These are phyloP conservation scores for Coemansia sp. DNA, from an alignment of 192 early-diverging fungal species.

Conservation along the genomic window DNA sequence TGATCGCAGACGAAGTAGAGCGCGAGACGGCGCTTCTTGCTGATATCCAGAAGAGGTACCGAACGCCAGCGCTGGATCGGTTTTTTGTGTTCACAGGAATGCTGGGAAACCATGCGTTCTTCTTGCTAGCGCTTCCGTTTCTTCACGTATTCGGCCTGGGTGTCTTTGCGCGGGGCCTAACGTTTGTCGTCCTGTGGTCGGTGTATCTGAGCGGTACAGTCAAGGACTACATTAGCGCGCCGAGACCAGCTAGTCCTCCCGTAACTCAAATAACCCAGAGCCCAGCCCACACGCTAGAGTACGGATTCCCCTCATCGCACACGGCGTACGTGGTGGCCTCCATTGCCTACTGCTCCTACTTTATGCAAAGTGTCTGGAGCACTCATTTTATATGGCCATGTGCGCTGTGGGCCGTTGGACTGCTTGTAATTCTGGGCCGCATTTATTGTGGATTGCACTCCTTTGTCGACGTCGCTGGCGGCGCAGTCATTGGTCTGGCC, in stretches of 20 bases:
- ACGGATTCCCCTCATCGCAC: constrained; percentile 91
- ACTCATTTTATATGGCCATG: constrained; percentile 36
- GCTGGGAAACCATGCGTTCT: constrained; percentile 87
- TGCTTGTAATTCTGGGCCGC: constrained; percentile 67
- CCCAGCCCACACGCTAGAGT: constrained; percentile 70
- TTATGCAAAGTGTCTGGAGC: constrained; percentile 33
- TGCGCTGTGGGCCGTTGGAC: constrained; percentile 50
- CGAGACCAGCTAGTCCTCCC: constrained; percentile 79
- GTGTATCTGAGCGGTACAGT: constrained; percentile 47
- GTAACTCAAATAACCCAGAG: constrained; percentile 70
- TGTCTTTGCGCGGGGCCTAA: constrained; percentile 56
- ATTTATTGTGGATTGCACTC: constrained; percentile 90
- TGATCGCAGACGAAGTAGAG: constrained; percentile 36
- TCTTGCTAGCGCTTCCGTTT: constrained; percentile 75
- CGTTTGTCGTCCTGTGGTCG: constrained; percentile 49
- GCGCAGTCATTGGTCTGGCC: constrained; percentile 60
- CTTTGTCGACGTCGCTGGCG: constrained; percentile 73
- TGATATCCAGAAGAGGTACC: constrained; percentile 29
- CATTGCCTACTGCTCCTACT: constrained; percentile 53
- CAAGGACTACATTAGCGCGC: constrained; percentile 83
- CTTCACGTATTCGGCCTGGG: constrained; percentile 78
- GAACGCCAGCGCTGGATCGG: constrained; percentile 53
- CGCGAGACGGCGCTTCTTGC: constrained; percentile 39
- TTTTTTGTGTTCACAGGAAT: constrained; percentile 70
- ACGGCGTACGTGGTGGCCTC: constrained; percentile 81